A percentile compares a stretch with the other conserved stretches of the same genome.
Evolutionary conservation across 257 asterid genomes (phyloP).

Genomic region (Datura wrightii): DNA sequence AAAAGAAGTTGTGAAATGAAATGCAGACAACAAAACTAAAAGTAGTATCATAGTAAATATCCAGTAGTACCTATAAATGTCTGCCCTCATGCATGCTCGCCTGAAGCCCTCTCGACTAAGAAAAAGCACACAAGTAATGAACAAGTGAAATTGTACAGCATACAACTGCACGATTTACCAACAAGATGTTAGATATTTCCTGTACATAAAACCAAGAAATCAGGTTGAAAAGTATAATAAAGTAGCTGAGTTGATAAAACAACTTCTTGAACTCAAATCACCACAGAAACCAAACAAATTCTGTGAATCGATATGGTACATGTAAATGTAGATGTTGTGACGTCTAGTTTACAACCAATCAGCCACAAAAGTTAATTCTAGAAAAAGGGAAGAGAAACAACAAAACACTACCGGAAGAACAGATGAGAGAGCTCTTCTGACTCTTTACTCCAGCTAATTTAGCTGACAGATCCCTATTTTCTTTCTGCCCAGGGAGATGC

Average conservation of each 20-base stretch:
- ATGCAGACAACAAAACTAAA: conserved; percentile 33
- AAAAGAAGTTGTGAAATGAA: neutral
- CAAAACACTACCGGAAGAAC: neutral
- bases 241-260: conserved; percentile 14
- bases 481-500: neutral
- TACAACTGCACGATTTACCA: conserved; percentile 65
- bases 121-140: conserved; percentile 87
- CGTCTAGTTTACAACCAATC: conserved; percentile 4
- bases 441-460: neutral
- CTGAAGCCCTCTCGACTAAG: conserved; percentile 96
- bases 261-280: neutral
- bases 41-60: conserved; percentile 30
- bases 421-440: neutral
- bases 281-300: conserved; percentile 1
- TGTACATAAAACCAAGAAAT: neutral
- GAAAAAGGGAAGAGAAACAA: neutral
- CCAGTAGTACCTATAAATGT: conserved; percentile 64
- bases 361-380: neutral
- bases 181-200: conserved; percentile 27
- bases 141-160: conserved; percentile 90
- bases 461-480: conserved; percentile 10
- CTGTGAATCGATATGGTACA: neutral
- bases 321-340: neutral
- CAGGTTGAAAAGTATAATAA: conserved; percentile 1
- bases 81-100: conserved; percentile 96